A percentile compares a stretch with the other conserved stretches of the same genome.
phyloP scores from a whole-genome alignment of 2,329 filamentous ascomycete genomes.

The Pseudofabraea citricarpa region DNA sequence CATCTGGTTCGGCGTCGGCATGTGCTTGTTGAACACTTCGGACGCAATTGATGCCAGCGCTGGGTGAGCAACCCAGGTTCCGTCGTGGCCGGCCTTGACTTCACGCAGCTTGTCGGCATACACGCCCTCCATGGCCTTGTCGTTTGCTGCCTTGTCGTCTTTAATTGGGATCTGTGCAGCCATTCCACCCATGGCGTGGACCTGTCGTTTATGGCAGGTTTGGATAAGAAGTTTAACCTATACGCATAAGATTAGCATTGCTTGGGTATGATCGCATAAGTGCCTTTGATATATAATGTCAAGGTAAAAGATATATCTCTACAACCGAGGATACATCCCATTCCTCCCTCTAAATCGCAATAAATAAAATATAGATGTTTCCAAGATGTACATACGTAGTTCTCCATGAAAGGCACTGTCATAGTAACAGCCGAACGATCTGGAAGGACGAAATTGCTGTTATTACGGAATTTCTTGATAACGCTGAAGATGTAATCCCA shows the following conservation, averaged over 20 bases:
- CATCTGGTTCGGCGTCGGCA: conserved; percentile 97
- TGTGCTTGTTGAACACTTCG: conserved; percentile 95
- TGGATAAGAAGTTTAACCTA: conserved; percentile 97
- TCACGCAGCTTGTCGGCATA: conserved; percentile 95
- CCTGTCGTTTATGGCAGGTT: conserved; percentile 92
- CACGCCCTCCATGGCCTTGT: conserved; percentile 89
- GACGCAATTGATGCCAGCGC: conserved; percentile 82
- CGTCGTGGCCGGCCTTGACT: conserved; percentile 91
- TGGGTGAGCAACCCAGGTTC: conserved; percentile 95
- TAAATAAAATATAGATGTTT: no score
- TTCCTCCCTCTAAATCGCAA: no score
- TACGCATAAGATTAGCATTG: no score
- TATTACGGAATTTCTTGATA: conserved; percentile 98
- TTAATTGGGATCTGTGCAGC: conserved; percentile 99
- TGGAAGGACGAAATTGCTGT: conserved; percentile 87
- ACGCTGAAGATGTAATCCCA: conserved; percentile 99
- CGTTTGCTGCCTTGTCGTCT: conserved; percentile 85
- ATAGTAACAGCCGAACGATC: conserved; percentile 91
- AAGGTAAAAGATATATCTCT: no score
- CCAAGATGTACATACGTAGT: no score
- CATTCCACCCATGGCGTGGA: conserved; percentile 99
- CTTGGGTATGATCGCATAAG: neutral
- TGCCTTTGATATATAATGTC: no score
- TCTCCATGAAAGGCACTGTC: conserved; percentile 94
- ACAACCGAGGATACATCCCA: no score